phyloP scores from a whole-genome alignment of 1,139 yeast species.

The Eremothecium cymbalariae region DNA sequence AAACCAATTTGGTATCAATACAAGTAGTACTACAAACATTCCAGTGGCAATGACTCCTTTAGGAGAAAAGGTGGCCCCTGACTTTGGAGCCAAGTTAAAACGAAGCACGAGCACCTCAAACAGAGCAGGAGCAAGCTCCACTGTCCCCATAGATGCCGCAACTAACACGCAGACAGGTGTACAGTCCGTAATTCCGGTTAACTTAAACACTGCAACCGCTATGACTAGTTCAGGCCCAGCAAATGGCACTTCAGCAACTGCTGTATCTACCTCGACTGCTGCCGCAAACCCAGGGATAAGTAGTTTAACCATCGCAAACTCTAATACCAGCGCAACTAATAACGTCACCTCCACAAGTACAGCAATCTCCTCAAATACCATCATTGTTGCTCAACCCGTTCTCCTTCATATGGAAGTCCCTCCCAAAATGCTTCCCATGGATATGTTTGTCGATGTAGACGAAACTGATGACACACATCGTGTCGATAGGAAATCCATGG shows the following conservation, averaged over 20 bases:
- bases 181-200: too few species aligned
- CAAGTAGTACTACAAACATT: constrained; percentile 41
- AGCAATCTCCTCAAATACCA: constrained; percentile 4
- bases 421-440: constrained; percentile 22
- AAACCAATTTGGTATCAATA: constrained; percentile 60
- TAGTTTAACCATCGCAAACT: background rate
- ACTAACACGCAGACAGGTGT: constrained; percentile 4
- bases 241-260: background rate
- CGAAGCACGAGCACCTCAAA: constrained; percentile 24
- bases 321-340: background rate
- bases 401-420: constrained; percentile 23
- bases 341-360: background rate
- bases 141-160: constrained; percentile 3
- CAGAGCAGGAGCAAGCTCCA: constrained; percentile 7
- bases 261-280: constrained; percentile 2
- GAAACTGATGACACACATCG: constrained; percentile 11
- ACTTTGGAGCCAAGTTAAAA: constrained; percentile 23
- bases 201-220: too few species aligned
- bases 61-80: constrained; percentile 44
- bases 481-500: constrained; percentile 26
- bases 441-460: constrained; percentile 25
- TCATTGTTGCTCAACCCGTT: background rate
- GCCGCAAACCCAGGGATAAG: constrained; percentile 4
- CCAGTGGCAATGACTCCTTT: constrained; percentile 74
- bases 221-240: background rate